Evolutionary conservation across 2,329 filamentous ascomycete genomes (phyloP).

Genomic region (Aspergillus sp.): DNA sequence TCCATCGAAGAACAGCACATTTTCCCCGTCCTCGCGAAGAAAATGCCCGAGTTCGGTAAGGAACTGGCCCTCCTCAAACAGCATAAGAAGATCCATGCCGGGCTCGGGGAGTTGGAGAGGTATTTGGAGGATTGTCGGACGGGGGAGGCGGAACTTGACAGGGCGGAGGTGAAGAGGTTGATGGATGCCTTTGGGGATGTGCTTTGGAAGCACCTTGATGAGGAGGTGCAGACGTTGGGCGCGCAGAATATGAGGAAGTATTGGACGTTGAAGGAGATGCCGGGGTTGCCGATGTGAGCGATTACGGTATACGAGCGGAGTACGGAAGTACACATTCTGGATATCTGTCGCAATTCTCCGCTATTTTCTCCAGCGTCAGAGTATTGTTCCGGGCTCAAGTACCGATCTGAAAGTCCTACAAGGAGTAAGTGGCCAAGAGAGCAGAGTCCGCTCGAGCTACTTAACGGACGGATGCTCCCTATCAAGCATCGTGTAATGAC

Average conservation of each 20-base stretch:
- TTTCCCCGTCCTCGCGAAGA: constrained; percentile 68
- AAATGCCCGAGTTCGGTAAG: constrained; percentile 69
- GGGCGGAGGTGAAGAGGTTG: constrained; percentile 57
- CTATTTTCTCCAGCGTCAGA: too few species aligned
- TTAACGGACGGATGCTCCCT: too few species aligned
- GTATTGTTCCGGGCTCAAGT: too few species aligned
- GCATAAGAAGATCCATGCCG: constrained; percentile 71
- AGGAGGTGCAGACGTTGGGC: constrained; percentile 70
- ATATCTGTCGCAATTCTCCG: too few species aligned
- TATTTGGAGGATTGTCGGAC: constrained; percentile 58
- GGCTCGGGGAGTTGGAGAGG: constrained; percentile 59
- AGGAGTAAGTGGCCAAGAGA: too few species aligned
- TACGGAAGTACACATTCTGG: too few species aligned
- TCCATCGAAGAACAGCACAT: constrained; percentile 74
- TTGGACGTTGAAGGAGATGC: constrained; percentile 72
- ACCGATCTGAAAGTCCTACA: too few species aligned
- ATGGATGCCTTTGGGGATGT: constrained; percentile 75
- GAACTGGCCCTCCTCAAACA: constrained; percentile 64
- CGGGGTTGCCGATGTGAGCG: constrained; percentile 57
- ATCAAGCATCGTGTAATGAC: too few species aligned
- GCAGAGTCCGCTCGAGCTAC: too few species aligned
- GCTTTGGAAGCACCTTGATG: constrained; percentile 74
- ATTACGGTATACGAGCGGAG: too few species aligned
- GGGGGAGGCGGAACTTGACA: constrained; percentile 55
- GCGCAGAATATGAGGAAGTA: constrained; percentile 84